Conservation (phyloP, 768 basidiomycete genomes). For the Strobilomyces echinocephalus region DNA sequence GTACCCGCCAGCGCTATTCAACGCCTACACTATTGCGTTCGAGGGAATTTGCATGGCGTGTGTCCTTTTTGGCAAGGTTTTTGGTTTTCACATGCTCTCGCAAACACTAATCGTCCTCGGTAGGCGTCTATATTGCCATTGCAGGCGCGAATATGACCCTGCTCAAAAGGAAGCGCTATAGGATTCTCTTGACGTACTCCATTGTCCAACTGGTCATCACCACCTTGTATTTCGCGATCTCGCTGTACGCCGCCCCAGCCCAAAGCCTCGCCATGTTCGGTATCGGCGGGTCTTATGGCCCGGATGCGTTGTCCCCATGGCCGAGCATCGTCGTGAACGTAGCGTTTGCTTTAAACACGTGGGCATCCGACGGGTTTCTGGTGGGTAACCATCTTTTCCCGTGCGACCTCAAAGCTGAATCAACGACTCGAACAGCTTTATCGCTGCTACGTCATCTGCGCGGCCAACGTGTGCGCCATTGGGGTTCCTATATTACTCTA, state of each 20-base stretch:
- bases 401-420: background rate
- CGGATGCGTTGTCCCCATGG: slow-evolving; percentile 16
- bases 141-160: slow-evolving; percentile 9
- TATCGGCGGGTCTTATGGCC: slow-evolving; percentile 2
- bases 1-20: slow-evolving; percentile 11
- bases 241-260: slow-evolving; percentile 15
- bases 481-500: slow-evolving; percentile 9
- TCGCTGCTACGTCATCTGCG: slow-evolving; percentile 21
- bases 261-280: slow-evolving; percentile 10
- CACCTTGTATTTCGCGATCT: slow-evolving; percentile 16
- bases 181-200: slow-evolving; percentile 11
- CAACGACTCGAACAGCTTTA: slow-evolving; percentile 9
- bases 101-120: background rate
- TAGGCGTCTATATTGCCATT: slow-evolving; percentile 17
- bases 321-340: slow-evolving; percentile 7
- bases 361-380: slow-evolving; percentile 21
- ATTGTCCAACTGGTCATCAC: slow-evolving; percentile 16
- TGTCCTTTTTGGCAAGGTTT: slow-evolving; percentile 16
- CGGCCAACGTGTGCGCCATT: background rate
- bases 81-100: too few species aligned
- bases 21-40: slow-evolving; percentile 19
- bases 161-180: slow-evolving; percentile 15
- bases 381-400: slow-evolving; percentile 6
- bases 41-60: slow-evolving; percentile 18
- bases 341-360: slow-evolving; percentile 19